Conservation (phyloP, 345 rosid species). For the Schrenkiella parvula region DNA sequence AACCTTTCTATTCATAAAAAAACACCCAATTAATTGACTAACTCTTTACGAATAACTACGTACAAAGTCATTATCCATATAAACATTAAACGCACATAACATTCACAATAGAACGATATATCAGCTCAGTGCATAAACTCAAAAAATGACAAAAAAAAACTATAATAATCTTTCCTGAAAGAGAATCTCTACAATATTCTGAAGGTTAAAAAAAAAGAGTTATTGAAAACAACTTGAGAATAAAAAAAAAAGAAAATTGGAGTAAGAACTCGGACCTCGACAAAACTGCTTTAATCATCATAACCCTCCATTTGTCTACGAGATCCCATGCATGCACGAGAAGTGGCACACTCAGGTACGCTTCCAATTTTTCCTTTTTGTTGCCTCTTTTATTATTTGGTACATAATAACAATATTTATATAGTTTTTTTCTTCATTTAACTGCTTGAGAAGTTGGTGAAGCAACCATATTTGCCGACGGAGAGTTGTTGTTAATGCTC, state of each 20-base stretch:
- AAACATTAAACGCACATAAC: background rate
- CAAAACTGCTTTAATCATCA: background rate
- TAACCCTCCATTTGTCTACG: slow-evolving; percentile 34
- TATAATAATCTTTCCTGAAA: background rate
- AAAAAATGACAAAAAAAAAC: slow-evolving; percentile 1
- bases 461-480: slow-evolving; percentile 24
- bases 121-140: background rate
- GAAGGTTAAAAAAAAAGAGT: background rate
- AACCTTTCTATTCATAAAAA: background rate
- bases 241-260: slow-evolving; percentile 5
- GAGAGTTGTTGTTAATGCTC: slow-evolving; percentile 44
- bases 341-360: slow-evolving; percentile 33
- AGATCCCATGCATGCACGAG: slow-evolving; percentile 43
- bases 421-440: background rate
- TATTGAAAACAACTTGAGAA: background rate
- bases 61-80: background rate
- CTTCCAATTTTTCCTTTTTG: background rate
- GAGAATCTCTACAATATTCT: slow-evolving; percentile 28
- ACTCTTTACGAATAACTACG: background rate
- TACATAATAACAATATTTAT: slow-evolving; percentile 19
- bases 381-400: slow-evolving; percentile 1
- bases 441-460: slow-evolving; percentile 32
- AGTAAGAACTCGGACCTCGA: slow-evolving; percentile 22
- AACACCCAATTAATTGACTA: background rate
- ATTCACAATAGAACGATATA: slow-evolving; percentile 6